Base-by-base conservation (phyloP, 2,329 filamentous ascomycete genomes). In the Cytospora piceae region DNA sequence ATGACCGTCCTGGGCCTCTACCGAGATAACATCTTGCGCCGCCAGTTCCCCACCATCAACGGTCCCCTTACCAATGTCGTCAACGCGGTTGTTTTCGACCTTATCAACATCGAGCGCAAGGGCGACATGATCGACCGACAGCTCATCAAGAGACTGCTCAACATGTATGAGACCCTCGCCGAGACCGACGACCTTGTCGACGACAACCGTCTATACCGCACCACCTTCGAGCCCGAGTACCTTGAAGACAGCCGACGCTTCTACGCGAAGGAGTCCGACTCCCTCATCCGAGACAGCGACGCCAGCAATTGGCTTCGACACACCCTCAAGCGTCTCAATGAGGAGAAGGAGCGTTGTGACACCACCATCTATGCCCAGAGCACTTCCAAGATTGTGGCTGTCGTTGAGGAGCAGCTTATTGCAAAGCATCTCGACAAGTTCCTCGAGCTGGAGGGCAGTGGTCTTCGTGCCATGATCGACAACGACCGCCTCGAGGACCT, bases 111-210 rank as follows among this genome's bases (percentile, higher is more conserved):
- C 88, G 95, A 98, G 76, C 85, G 95, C 32, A 89, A 93, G 66
- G 95, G 94, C 32, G 93, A 97, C 72, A 86, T 92, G 17, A 94
- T 98, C 67, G 92, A 98, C 76, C 89, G 91, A 71, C 85, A 87
- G 42, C 82, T 97, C 5, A 87, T 98, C 71, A 90, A 92, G 70
- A 90, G 91, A 60, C 94, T 92, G 74, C 86, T 93, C 3, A 89
- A 91, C 71, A 97, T 99, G 93, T 83, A 99, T 7, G 94, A 96
- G 74, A 87, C 87, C 9, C 82, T 99, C 0, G 96, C 97, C 75
- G 91, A 96, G 75, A 89, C 88, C 0, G 87, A 93, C 64, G 84
- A 88, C 4, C 93, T 97, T 73, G 85, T 87, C 6, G 91, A 96
- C 69, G 83, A 86, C 55, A 86, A 92, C 52, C 95, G 93, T 72